Conservation (phyloP, 2,329 filamentous ascomycete species). For the Phyllosticta citrichinensis region DNA sequence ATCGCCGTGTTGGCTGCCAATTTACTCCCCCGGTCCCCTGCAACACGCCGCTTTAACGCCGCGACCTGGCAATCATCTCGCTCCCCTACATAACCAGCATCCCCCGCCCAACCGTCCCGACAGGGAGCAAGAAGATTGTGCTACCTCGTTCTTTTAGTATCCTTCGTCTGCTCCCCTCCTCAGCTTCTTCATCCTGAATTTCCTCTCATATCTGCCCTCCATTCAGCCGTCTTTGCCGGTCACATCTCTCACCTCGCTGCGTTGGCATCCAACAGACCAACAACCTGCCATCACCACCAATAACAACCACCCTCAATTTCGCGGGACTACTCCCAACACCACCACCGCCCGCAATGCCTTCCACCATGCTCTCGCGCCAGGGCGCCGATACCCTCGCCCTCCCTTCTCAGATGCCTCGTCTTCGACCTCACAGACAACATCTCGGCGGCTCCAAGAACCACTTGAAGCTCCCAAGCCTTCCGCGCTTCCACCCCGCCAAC, state of each 20-base stretch:
- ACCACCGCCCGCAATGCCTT: not conserved
- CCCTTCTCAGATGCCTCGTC: slow-evolving; percentile 25
- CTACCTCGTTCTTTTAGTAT: not conserved
- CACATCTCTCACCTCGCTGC: not conserved
- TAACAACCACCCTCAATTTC: not conserved
- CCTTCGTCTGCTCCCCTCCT: not conserved
- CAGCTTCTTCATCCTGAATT: not conserved
- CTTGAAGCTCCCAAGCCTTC: slow-evolving; percentile 39
- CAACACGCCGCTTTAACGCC: not conserved
- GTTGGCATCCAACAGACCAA: not conserved
- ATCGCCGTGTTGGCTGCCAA: not conserved
- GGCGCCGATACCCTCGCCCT: slow-evolving; percentile 22
- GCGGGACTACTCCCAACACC: not conserved
- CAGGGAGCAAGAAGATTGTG: not conserved
- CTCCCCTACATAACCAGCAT: not conserved
- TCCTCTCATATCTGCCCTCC: not conserved
- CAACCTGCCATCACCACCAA: not conserved
- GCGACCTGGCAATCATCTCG: not conserved
- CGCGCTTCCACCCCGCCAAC: slow-evolving; percentile 44
- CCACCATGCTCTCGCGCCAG: slow-evolving; percentile 1
- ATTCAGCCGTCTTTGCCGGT: not conserved
- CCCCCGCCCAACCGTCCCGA: not conserved
- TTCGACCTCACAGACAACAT: slow-evolving; percentile 24
- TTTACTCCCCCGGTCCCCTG: not conserved
- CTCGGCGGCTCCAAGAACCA: slow-evolving; percentile 26